A percentile compares a stretch with the other conserved stretches of the same genome.
These are phyloP conservation scores for Iodosphaeria phyllophila DNA, from an alignment of 2,329 filamentous ascomycete genomes.

Conservation along the genomic window DNA sequence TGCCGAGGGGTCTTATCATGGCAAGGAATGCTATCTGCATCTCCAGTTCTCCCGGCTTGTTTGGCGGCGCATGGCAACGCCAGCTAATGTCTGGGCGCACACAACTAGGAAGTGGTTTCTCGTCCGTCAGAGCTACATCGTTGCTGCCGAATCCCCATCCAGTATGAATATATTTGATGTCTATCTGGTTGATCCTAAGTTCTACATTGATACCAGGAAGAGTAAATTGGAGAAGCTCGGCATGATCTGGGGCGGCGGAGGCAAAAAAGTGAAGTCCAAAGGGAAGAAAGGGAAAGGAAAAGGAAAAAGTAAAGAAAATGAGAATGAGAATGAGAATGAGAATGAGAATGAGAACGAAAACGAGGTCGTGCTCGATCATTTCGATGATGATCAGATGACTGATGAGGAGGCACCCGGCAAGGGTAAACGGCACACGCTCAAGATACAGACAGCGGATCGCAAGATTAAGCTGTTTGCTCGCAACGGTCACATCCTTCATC, in stretches of 20 bases:
- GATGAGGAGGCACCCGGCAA: constrained; percentile 5
- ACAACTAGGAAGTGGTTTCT: constrained; percentile 95
- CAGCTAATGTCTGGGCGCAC: constrained; percentile 58
- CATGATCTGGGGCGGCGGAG: too few relatives aligned
- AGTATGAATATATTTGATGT: constrained; percentile 99
- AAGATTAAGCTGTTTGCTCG: constrained; percentile 81
- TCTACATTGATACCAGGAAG: constrained; percentile 61
- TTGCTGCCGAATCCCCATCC: constrained; percentile 94
- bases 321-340: constrained; percentile 18
- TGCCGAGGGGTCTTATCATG: constrained; percentile 90
- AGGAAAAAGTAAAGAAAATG: constrained; percentile 12
- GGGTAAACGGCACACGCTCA: constrained; percentile 62
- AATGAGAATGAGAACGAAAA: constrained; percentile 10
- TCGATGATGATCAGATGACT: constrained; percentile 15
- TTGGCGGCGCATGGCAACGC: constrained; percentile 63
- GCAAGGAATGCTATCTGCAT: constrained; percentile 86
- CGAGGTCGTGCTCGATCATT: too few relatives aligned
- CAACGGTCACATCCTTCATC: constrained; percentile 72
- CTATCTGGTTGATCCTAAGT: constrained; percentile 84
- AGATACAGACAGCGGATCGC: constrained; percentile 78
- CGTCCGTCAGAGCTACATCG: constrained; percentile 92
- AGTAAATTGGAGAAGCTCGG: constrained; percentile 31
- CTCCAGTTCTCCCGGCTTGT: constrained; percentile 84
- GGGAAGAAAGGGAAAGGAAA: constrained; percentile 7
- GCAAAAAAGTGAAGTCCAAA: constrained; percentile 28